Base-by-base conservation (phyloP, 768 basidiomycete species). In the Atractiella rhizophila region DNA sequence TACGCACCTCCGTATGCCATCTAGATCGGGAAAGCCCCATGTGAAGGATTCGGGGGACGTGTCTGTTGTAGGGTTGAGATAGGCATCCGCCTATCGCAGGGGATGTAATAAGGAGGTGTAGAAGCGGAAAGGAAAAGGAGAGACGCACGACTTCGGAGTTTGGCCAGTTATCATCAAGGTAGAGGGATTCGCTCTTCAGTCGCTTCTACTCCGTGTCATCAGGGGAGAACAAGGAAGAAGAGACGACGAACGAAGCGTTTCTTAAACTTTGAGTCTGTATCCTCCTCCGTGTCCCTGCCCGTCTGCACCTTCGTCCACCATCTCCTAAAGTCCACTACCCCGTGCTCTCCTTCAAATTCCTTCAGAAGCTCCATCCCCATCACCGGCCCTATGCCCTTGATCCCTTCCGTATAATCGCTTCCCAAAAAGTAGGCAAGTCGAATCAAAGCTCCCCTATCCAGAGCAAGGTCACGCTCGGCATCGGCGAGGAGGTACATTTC, bases 21-120 rank as follows among this genome's bases (percentile, higher is more conserved):
- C 82, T 2, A 98, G 69, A 56, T 96, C 91, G n/a, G 86, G 82
- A 47, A 85, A 62, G 4, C 81, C 85, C 88, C 88, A 98, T 52
- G 82, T 80, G 57, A 98, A 96, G 0, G 78, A 74, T 47, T 94
- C 86, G 41, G 83, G 74, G 1, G 83, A 88, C 28, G 71, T 69
- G 55, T 94, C 85, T 6, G 88, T 77, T 0, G 74, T 69, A 0
- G 88, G 88, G 53, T 83, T 72, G 54, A 78, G 77, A 58, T 98
- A 98, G 8, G 82, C 88, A 44, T 88, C 81, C 43, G 77, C 65
- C 83, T 91, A 54, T 2, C 11, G 30, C 5, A 9, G 31, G 37
- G 16, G 10, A 33, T 35, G 21, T 9, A 10, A 15, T 28, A 48
- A 37, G 31, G 34, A 40, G 26, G n/a, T 4, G 35, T 38, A 15